Conservation (phyloP, 768 basidiomycete species). For the Termitomyces sp. region DNA sequence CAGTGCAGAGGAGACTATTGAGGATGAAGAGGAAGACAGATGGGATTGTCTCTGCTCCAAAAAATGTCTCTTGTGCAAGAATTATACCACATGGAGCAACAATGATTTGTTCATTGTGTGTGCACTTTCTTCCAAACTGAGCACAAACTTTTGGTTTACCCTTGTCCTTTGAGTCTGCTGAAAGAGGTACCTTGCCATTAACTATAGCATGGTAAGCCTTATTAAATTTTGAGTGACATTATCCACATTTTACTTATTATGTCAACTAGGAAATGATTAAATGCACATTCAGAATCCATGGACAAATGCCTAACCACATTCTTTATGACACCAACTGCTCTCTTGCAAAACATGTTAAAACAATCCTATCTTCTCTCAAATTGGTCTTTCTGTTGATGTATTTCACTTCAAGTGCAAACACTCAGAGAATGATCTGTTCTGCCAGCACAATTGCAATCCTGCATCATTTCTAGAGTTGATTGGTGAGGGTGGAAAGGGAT, state of each 20-base stretch:
- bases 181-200: too few species aligned
- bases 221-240: too few species aligned
- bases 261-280: too few species aligned
- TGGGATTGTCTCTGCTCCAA: constrained; percentile 21
- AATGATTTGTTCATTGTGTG: too few species aligned
- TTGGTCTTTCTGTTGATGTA: constrained; percentile 29
- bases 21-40: too few species aligned
- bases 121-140: constrained; percentile 24
- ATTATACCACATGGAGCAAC: constrained; percentile 31
- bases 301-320: constrained; percentile 13
- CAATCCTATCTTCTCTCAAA: constrained; percentile 15
- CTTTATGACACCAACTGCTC: constrained; percentile 27
- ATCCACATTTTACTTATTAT: too few species aligned
- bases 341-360: background rate
- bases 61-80: constrained; percentile 26
- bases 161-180: too few species aligned
- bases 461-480: constrained; percentile 31
- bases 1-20: too few species aligned
- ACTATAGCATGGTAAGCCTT: too few species aligned
- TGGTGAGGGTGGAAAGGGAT: constrained; percentile 19
- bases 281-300: too few species aligned
- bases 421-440: constrained; percentile 20
- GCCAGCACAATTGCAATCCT: constrained; percentile 27
- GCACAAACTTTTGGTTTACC: constrained; percentile 20
- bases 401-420: constrained; percentile 35